These are phyloP conservation scores for Plasmodium fragile DNA, from an alignment of 169 alveolate species.

Conservation along the genomic window DNA sequence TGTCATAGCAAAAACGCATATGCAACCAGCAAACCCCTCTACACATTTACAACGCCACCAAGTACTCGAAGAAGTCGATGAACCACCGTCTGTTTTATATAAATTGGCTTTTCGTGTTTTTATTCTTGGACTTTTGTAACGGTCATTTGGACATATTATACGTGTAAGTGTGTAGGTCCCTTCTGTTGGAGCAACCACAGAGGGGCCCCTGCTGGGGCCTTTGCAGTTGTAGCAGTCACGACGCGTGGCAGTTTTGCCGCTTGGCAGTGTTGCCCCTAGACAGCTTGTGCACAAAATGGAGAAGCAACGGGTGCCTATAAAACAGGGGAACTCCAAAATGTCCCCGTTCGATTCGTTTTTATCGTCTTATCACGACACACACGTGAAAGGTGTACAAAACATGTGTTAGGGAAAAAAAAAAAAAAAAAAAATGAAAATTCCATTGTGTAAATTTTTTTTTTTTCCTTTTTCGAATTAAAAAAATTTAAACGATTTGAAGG, in stretches of 20 bases:
- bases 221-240: neutral
- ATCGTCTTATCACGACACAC: neutral
- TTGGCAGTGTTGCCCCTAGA: too few species aligned
- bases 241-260: neutral
- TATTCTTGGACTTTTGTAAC: constrained; percentile 80
- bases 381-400: neutral
- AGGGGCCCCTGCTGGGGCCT: neutral
- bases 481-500: constrained; percentile 71
- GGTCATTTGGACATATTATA: constrained; percentile 76
- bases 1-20: constrained; percentile 10
- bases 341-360: neutral
- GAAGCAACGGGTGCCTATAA: neutral
- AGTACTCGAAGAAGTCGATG: constrained; percentile 83
- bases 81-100: constrained; percentile 85
- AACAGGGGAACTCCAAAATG: neutral
- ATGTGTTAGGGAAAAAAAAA: neutral
- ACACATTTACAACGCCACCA: constrained; percentile 80
- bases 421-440: neutral
- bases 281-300: neutral
- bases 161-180: neutral
- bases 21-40: constrained; percentile 66
- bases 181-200: neutral
- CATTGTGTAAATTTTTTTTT: constrained; percentile 45
- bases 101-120: constrained; percentile 82
- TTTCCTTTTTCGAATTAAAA: constrained; percentile 6